Evolutionary conservation across 768 basidiomycete species (phyloP).

Genomic region (Crepidotus variabilis): DNA sequence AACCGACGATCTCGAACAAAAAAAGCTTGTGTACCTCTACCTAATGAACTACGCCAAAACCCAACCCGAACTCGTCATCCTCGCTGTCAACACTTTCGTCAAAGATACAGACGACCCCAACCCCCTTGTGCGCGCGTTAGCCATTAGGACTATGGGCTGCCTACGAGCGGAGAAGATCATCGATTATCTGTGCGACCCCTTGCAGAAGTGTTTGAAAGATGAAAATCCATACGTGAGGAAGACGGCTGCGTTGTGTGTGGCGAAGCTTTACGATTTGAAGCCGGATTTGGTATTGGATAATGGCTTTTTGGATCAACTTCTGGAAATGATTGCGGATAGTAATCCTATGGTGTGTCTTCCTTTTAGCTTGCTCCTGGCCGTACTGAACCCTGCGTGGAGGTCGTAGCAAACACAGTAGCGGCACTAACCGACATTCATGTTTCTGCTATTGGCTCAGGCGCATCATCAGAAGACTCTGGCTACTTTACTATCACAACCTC

Average conservation of each 20-base stretch:
- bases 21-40: conserved; percentile 99
- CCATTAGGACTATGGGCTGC: conserved; percentile 97
- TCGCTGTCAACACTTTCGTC: conserved; percentile 98
- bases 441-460: conserved; percentile 57
- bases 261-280: conserved; percentile 96
- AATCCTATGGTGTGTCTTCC: conserved; percentile 84
- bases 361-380: background rate
- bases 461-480: conserved; percentile 55
- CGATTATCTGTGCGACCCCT: conserved; percentile 95
- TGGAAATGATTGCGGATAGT: conserved; percentile 91
- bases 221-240: conserved; percentile 99
- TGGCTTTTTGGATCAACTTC: conserved; percentile 84
- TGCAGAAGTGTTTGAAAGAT: conserved; percentile 88
- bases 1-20: conserved; percentile 98
- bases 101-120: conserved; percentile 97
- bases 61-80: conserved; percentile 96
- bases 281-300: conserved; percentile 93
- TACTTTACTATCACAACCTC: conserved; percentile 80
- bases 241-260: conserved; percentile 95
- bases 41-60: conserved; percentile 99
- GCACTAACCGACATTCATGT: conserved; percentile 91
- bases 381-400: conserved; percentile 43
- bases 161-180: conserved; percentile 98
- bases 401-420: conserved; percentile 94
- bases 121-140: conserved; percentile 92